phyloP scores from a whole-genome alignment of 2,329 filamentous ascomycete species.

The Talaromyces sp. region DNA sequence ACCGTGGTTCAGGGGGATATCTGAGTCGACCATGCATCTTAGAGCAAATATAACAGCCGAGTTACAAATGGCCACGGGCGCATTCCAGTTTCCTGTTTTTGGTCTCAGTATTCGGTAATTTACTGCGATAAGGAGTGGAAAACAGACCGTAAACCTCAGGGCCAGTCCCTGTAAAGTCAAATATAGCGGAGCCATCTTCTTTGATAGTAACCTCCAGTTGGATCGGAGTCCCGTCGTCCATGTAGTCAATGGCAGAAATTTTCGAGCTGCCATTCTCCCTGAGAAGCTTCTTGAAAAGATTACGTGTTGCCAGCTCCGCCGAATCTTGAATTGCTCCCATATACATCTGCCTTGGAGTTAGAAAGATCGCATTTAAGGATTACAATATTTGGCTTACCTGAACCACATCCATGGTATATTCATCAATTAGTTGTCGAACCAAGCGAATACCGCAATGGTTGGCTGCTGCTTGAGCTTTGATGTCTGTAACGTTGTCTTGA shows the following conservation, averaged over 20 bases:
- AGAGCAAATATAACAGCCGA: slow-evolving; percentile 7
- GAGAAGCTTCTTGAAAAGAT: slow-evolving; percentile 3
- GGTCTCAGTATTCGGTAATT: not conserved
- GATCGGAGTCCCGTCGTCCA: slow-evolving; percentile 12
- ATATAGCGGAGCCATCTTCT: not conserved
- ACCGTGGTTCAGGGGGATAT: slow-evolving; percentile 12
- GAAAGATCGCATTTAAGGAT: not conserved
- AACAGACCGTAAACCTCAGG: slow-evolving; percentile 10
- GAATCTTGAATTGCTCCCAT: slow-evolving; percentile 6
- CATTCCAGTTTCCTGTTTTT: slow-evolving; percentile 11
- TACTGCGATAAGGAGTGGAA: not conserved
- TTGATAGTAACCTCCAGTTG: slow-evolving; percentile 6
- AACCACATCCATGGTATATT: slow-evolving; percentile 33
- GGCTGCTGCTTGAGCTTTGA: slow-evolving; percentile 46
- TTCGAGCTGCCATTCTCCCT: not conserved
- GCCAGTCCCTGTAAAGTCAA: slow-evolving; percentile 12
- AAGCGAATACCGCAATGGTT: slow-evolving; percentile 42
- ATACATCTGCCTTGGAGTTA: not conserved
- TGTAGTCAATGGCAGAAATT: slow-evolving; percentile 8
- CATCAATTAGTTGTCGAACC: slow-evolving; percentile 34
- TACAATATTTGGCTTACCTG: slow-evolving; percentile 21
- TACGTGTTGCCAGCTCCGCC: not conserved
- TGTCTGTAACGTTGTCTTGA: slow-evolving; percentile 44
- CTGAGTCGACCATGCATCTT: slow-evolving; percentile 8
- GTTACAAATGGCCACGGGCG: slow-evolving; percentile 4